Percentiles rank a stretch among this genome's conserved stretches.
These are phyloP conservation scores for Lippia alba DNA, from an alignment of 305 asterid species.

Conservation along the genomic window DNA sequence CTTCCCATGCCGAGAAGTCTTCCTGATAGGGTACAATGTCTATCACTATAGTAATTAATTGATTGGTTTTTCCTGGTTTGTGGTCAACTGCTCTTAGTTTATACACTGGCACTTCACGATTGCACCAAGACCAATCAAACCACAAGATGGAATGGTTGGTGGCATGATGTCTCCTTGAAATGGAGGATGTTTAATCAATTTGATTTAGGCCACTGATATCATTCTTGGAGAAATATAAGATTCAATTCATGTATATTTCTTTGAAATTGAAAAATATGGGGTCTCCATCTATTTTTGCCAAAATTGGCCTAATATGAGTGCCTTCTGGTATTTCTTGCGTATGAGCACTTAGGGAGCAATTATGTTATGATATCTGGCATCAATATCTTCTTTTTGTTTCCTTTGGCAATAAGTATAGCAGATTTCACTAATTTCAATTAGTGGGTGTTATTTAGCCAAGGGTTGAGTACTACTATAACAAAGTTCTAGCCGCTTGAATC, in stretches of 20 bases:
- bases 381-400: constrained; percentile 2
- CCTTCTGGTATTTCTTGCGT: constrained; percentile 38
- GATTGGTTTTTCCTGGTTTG: constrained; percentile 37
- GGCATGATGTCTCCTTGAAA: constrained; percentile 39
- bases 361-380: constrained; percentile 30
- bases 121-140: constrained; percentile 38
- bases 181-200: constrained; percentile 40
- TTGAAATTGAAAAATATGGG: constrained; percentile 37
- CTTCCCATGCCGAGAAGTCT: constrained; percentile 73
- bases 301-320: constrained; percentile 38
- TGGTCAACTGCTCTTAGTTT: constrained; percentile 36
- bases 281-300: constrained; percentile 45
- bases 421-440: background rate
- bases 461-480: background rate
- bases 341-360: constrained; percentile 31
- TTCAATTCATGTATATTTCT: constrained; percentile 46
- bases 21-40: constrained; percentile 81
- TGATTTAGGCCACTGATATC: constrained; percentile 41
- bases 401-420: constrained; percentile 12
- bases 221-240: constrained; percentile 44
- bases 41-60: constrained; percentile 62
- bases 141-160: constrained; percentile 38
- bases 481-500: background rate
- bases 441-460: background rate
- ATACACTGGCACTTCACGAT: constrained; percentile 35